Percentiles rank a stretch among this genome's conserved stretches.
phyloP scores from a whole-genome alignment of 2,329 filamentous ascomycete species.

The Ascochyta koolunga region DNA sequence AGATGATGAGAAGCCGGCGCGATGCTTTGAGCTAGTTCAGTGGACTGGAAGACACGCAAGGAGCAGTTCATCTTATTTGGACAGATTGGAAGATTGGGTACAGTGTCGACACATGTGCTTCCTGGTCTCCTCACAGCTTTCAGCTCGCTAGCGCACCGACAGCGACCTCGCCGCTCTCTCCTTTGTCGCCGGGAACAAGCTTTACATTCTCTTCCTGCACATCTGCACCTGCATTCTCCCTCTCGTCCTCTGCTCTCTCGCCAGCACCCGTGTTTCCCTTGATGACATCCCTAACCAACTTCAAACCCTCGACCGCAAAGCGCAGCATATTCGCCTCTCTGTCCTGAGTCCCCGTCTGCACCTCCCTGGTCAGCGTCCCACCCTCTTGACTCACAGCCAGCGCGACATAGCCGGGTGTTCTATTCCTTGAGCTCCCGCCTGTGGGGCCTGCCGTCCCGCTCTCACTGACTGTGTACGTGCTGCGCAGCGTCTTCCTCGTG shows the following conservation, averaged over 20 bases:
- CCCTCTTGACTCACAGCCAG: conserved; percentile 63
- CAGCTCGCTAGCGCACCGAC: conserved; percentile 11
- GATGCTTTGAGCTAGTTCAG: too few relatives aligned
- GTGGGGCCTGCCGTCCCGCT: conserved; percentile 70
- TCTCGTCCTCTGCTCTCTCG: background rate
- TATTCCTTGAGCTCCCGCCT: conserved; percentile 60
- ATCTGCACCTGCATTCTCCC: background rate
- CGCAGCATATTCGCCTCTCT: conserved; percentile 67
- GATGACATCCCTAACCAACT: conserved; percentile 63
- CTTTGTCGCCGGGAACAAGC: conserved; percentile 7
- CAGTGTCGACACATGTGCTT: background rate
- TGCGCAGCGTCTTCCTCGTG: conserved; percentile 60
- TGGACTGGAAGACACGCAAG: too few relatives aligned
- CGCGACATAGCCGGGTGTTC: conserved; percentile 68
- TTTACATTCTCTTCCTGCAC: conserved; percentile 4
- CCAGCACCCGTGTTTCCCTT: conserved; percentile 42
- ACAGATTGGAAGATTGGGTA: background rate
- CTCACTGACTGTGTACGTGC: conserved; percentile 65
- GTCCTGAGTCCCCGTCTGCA: conserved; percentile 62
- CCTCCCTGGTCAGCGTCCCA: conserved; percentile 61
- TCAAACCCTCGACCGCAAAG: conserved; percentile 65
- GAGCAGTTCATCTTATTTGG: background rate
- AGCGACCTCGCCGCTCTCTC: conserved; percentile 3
- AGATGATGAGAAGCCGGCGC: too few relatives aligned
- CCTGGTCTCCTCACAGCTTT: background rate